Evolutionary conservation across 192 early-diverging fungal species (phyloP), one percentile per base, ranked within the genome.

Genomic region (Geosiphon pyriformis): DNA sequence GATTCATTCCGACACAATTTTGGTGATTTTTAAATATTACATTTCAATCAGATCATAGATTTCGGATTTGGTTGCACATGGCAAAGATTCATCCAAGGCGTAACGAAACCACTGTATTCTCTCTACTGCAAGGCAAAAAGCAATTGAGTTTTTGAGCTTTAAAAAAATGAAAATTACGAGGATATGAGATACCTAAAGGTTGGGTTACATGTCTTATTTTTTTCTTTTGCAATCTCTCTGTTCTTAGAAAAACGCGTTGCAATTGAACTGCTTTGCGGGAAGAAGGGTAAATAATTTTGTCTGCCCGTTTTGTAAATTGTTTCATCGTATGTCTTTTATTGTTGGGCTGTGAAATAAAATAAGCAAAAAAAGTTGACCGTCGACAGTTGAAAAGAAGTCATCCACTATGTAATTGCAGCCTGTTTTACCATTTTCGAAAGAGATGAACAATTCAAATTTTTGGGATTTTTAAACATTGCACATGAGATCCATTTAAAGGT

Each of bases 301-400:
- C 37, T 6, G 47, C n/a, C n/a, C n/a, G n/a, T n/a, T n/a, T n/a
- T 68, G 83, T 83, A 73, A 82, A 80, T 32, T 82, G 59, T 53
- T 83, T 83, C 50, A 83, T 64, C 59, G 82, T 83, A 56, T 80
- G 76, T 69, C 70, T 60, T 64, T 80, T 80, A 61, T 81, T 82
- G 54, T 80, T 80, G n/a, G 78, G 46, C 46, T 51, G n/a, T n/a
- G n/a, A n/a, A n/a, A n/a, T n/a, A n/a, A n/a, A n/a, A n/a, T n/a
- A n/a, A n/a, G n/a, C n/a, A n/a, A n/a, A n/a, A n/a, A n/a, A n/a
- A n/a, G n/a, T n/a, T n/a, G n/a, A n/a, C n/a, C n/a, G n/a, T n/a
- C n/a, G n/a, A n/a, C n/a, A n/a, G n/a, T n/a, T n/a, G n/a, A n/a
- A n/a, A n/a, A n/a, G n/a, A n/a, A n/a, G n/a, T n/a, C n/a, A n/a